Evolutionary conservation across 1,284 basidiomycete genomes (phyloP).

Genomic region (Hemileia vastatrix): DNA sequence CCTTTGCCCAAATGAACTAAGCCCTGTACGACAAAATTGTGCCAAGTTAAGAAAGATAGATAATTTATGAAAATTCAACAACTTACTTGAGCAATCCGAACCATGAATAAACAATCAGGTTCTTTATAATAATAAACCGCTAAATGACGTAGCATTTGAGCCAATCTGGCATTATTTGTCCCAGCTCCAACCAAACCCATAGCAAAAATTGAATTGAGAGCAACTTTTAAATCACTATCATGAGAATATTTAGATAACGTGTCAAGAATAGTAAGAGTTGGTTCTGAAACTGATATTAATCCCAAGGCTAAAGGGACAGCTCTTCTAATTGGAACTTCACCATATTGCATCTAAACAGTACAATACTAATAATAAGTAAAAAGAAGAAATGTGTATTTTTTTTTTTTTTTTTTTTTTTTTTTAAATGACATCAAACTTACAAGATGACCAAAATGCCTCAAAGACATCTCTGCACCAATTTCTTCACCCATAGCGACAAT

Average conservation of each 20-base stretch:
- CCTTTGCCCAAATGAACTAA: conserved; percentile 99
- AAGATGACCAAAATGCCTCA: conserved; percentile 87
- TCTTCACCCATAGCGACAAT: conserved; percentile 98
- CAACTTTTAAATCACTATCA: conserved; percentile 92
- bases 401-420: neutral
- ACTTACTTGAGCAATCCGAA: conserved; percentile 69
- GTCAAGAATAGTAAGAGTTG: conserved; percentile 88
- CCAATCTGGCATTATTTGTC: conserved; percentile 93
- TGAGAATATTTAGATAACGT: conserved; percentile 99
- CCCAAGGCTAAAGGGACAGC: conserved; percentile 92
- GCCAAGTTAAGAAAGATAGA: neutral
- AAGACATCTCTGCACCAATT: conserved; percentile 90
- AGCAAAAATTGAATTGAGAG: conserved; percentile 92
- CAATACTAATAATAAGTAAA: neutral
- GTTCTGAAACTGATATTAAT: conserved; percentile 89
- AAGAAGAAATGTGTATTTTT: neutral
- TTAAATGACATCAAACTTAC: conserved; percentile 2
- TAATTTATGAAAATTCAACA: neutral
- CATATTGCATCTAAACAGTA: conserved; percentile 73
- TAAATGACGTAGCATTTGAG: conserved; percentile 92
- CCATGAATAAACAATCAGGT: conserved; percentile 92
- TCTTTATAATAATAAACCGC: conserved; percentile 98
- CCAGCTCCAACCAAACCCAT: conserved; percentile 98
- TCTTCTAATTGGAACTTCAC: conserved; percentile 84
- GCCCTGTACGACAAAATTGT: conserved; percentile 47